Percentiles rank a stretch among this genome's conserved stretches.
These are phyloP conservation scores for Alternaria alternata DNA, from an alignment of 2,329 filamentous ascomycete genomes.

Conservation along the genomic window DNA sequence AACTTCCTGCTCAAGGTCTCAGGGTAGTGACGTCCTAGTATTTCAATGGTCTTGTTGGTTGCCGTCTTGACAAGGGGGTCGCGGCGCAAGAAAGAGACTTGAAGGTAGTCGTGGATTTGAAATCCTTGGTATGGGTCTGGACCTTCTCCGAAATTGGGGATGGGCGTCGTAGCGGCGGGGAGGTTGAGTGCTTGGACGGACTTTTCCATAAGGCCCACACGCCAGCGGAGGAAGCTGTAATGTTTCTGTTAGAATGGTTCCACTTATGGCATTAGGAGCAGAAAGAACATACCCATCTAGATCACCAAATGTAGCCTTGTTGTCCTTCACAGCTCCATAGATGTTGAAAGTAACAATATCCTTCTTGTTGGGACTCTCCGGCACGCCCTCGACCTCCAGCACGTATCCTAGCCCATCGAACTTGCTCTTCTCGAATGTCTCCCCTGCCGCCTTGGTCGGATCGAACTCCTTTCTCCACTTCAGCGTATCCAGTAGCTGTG, in stretches of 20 bases:
- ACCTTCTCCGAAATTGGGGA: constrained; percentile 71
- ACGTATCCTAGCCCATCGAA: constrained; percentile 84
- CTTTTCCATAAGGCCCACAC: constrained; percentile 88
- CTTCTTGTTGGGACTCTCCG: constrained; percentile 63
- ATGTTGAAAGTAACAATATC: constrained; percentile 89
- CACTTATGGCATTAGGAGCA: background rate
- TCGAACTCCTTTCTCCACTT: constrained; percentile 83
- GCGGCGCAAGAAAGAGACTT: constrained; percentile 84
- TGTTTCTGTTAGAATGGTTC: background rate
- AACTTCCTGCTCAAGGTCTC: constrained; percentile 91
- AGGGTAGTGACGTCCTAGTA: constrained; percentile 84
- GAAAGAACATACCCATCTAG: constrained; percentile 70
- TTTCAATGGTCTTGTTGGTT: constrained; percentile 79
- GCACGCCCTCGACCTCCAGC: constrained; percentile 69
- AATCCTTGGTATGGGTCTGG: constrained; percentile 87
- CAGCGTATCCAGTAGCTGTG: constrained; percentile 80
- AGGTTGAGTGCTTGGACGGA: constrained; percentile 79
- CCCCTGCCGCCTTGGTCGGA: constrained; percentile 70
- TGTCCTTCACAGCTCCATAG: constrained; percentile 85
- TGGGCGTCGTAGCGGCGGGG: constrained; percentile 70
- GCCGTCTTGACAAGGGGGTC: constrained; percentile 78
- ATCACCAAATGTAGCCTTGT: constrained; percentile 81
- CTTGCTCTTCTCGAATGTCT: constrained; percentile 70
- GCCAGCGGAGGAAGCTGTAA: constrained; percentile 86
- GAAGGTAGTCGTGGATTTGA: constrained; percentile 93